Conservation (phyloP, 2,329 filamentous ascomycete genomes). For the Conoideocrella luteorostrata region DNA sequence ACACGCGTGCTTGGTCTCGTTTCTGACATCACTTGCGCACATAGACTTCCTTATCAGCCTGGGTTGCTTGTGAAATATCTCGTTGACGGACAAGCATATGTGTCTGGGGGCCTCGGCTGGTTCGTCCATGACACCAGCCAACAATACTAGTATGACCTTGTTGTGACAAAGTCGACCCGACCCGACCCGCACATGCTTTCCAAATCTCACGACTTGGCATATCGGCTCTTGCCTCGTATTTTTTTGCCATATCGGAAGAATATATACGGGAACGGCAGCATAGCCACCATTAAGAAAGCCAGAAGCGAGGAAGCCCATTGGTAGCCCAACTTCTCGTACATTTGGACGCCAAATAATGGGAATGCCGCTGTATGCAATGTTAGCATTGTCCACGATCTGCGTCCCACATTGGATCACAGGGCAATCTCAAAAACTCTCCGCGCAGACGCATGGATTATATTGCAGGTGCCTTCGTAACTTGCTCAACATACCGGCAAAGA, state of each 20-base stretch:
- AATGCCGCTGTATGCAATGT: conserved; percentile 52
- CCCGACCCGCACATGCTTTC: not conserved
- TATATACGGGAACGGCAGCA: conserved; percentile 59
- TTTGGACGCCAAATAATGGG: conserved; percentile 66
- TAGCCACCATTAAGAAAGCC: conserved; percentile 53
- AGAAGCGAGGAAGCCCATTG: conserved; percentile 62
- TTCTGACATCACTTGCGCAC: not conserved
- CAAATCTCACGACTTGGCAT: conserved; percentile 35
- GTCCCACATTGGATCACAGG: not conserved
- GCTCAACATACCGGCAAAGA: conserved; percentile 56
- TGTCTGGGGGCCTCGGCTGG: not conserved
- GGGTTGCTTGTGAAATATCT: not conserved
- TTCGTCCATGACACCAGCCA: not conserved
- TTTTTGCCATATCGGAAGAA: conserved; percentile 56
- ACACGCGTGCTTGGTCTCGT: not conserved
- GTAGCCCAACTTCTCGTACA: conserved; percentile 64
- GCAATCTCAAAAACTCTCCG: not conserved
- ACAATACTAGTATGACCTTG: not conserved
- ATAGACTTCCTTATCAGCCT: not conserved
- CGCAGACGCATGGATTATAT: not conserved
- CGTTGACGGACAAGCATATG: not conserved
- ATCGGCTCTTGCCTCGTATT: conserved; percentile 49
- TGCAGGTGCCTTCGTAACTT: conserved; percentile 3
- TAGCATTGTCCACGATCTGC: conserved; percentile 8
- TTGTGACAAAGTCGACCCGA: too few relatives aligned